Conservation (phyloP, 2,329 filamentous ascomycete genomes). For the Pseudogymnoascus verrucosus region DNA sequence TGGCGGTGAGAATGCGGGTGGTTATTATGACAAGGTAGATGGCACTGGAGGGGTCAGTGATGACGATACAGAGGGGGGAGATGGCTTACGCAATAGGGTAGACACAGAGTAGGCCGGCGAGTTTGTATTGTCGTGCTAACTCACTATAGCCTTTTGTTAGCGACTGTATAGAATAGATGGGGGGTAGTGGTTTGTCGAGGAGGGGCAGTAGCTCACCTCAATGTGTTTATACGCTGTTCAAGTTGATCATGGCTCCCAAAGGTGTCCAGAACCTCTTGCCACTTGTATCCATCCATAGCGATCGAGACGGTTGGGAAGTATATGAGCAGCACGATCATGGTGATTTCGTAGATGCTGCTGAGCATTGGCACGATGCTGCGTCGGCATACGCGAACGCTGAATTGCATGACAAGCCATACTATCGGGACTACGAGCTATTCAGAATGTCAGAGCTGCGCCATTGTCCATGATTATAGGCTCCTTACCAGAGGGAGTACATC, state of each 20-base stretch:
- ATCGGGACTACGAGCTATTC: not conserved
- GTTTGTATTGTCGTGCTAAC: not conserved
- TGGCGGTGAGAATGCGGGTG: not conserved
- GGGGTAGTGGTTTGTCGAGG: not conserved
- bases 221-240: not conserved
- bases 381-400: not conserved
- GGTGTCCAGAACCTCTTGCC: not conserved
- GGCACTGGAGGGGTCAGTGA: not conserved
- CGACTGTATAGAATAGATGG: not conserved
- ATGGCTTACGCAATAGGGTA: not conserved
- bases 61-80: too few relatives aligned
- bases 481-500: not conserved
- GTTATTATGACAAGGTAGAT: not conserved
- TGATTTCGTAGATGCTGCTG: not conserved
- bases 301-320: not conserved
- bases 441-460: not conserved
- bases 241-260: not conserved
- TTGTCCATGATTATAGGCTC: not conserved
- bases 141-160: not conserved
- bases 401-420: not conserved
- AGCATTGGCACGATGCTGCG: not conserved
- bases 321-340: slow-evolving; percentile 1
- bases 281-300: slow-evolving; percentile 1
- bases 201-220: not conserved
- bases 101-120: not conserved